A percentile compares a stretch with the other conserved stretches of the same genome.
phyloP scores from a whole-genome alignment of 306 rosid genomes.

The Cucurbita ficifolia region DNA sequence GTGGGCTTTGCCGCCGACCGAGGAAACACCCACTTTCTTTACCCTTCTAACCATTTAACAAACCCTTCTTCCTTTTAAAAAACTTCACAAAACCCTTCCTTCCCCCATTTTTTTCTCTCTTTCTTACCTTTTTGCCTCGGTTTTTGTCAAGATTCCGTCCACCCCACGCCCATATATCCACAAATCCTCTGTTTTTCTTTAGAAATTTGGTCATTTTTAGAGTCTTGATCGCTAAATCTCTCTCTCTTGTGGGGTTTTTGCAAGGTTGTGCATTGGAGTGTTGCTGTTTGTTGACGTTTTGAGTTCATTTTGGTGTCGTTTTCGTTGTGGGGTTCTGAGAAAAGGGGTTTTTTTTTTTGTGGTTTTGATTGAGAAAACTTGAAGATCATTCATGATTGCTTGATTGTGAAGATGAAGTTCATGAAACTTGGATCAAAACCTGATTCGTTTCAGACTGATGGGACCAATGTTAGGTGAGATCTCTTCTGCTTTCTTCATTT shows the following conservation, averaged over 20 bases:
- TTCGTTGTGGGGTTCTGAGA: conserved; percentile 25
- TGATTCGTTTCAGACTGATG: conserved; percentile 73
- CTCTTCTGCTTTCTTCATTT: conserved; percentile 12
- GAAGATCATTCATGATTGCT: conserved; percentile 24
- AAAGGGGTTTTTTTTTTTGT: conserved; percentile 3
- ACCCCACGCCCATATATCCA: conserved; percentile 2
- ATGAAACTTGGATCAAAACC: conserved; percentile 99
- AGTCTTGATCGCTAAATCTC: conserved; percentile 7
- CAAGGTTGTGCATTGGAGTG: background rate
- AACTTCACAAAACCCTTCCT: conserved; percentile 21
- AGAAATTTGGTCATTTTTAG: conserved; percentile 26
- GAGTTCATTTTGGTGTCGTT: conserved; percentile 10
- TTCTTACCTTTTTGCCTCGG: conserved; percentile 46
- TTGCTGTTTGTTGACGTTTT: background rate
- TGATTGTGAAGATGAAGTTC: conserved; percentile 64
- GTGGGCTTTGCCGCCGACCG: conserved; percentile 96
- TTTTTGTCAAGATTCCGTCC: conserved; percentile 69
- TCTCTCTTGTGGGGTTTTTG: conserved; percentile 1
- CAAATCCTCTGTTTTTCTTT: conserved; percentile 29
- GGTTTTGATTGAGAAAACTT: background rate
- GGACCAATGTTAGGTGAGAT: conserved; percentile 71
- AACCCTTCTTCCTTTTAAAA: conserved; percentile 45
- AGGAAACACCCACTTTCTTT: conserved; percentile 74
- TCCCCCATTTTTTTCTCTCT: conserved; percentile 16
- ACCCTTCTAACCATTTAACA: conserved; percentile 70